phyloP scores from a whole-genome alignment of 2,329 filamentous ascomycete genomes.

The Ophioceras dolichostomum region DNA sequence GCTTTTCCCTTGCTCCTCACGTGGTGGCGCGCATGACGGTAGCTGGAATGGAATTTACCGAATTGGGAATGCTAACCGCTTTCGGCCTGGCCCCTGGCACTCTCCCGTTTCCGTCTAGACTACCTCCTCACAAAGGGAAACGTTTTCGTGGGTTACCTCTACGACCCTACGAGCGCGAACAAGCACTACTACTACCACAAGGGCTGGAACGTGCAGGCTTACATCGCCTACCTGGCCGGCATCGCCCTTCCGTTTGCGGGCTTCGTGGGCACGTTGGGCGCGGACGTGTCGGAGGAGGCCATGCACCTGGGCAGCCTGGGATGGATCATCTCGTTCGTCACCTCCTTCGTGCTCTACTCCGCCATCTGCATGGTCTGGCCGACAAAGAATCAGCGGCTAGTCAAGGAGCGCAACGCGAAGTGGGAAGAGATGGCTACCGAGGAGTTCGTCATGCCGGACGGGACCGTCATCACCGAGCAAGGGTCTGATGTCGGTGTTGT shows the following conservation, averaged over 20 bases:
- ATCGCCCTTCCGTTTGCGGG: conserved; percentile 21
- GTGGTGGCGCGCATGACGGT: too few relatives aligned
- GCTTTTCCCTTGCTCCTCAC: too few relatives aligned
- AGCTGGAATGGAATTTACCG: too few relatives aligned
- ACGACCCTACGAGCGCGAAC: conserved; percentile 16
- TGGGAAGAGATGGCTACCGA: conserved; percentile 6
- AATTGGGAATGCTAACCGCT: not conserved
- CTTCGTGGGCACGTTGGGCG: conserved; percentile 18
- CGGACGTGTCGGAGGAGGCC: conserved; percentile 16
- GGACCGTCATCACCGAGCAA: conserved; percentile 1
- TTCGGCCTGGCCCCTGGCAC: not conserved
- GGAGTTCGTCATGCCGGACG: conserved; percentile 4
- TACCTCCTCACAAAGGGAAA: conserved; percentile 22
- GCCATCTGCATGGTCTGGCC: conserved; percentile 23
- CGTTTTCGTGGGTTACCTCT: conserved; percentile 18
- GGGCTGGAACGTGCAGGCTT: conserved; percentile 21
- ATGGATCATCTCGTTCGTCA: conserved; percentile 19
- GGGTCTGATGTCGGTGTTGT: not conserved
- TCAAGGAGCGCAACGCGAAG: not conserved
- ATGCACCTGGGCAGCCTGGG: conserved; percentile 17
- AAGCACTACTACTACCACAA: conserved; percentile 18
- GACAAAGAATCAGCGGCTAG: conserved; percentile 11
- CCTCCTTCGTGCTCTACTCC: conserved; percentile 19
- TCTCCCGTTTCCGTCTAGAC: conserved; percentile 9
- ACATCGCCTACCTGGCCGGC: conserved; percentile 20